phyloP scores from a whole-genome alignment of 2,329 filamentous ascomycete species.

The Pseudopyrenochaeta lycopersici region DNA sequence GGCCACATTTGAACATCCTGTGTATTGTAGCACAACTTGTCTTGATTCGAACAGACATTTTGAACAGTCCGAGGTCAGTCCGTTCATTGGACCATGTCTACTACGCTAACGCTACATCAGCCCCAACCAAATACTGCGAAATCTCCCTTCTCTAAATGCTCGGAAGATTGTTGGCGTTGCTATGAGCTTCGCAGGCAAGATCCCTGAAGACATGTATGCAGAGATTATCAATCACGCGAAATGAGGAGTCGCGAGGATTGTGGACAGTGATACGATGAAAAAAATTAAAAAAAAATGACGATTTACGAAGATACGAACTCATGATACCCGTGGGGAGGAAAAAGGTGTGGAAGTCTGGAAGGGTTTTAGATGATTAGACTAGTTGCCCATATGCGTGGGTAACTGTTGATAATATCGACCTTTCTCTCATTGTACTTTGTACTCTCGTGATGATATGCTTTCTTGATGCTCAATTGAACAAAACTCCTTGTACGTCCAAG shows the following conservation, averaged over 20 bases:
- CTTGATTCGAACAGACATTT: conserved; percentile 82
- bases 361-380: background rate
- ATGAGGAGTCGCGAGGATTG: conserved; percentile 50
- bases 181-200: conserved; percentile 85
- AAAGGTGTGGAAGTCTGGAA: background rate
- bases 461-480: too few species aligned
- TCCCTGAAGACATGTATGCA: conserved; percentile 88
- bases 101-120: conserved; percentile 59
- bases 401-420: too few species aligned
- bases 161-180: conserved; percentile 86
- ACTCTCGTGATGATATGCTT: too few species aligned
- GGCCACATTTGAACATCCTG: conserved; percentile 90
- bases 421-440: too few species aligned
- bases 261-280: background rate
- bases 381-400: background rate
- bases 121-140: conserved; percentile 90
- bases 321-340: conserved; percentile 1
- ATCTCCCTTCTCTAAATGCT: conserved; percentile 83
- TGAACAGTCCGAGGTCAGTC: conserved; percentile 81
- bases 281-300: conserved; percentile 6
- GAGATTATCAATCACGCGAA: conserved; percentile 90
- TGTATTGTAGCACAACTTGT: conserved; percentile 97
- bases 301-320: conserved; percentile 14
- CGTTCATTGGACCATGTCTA: background rate
- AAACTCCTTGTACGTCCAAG: too few species aligned